A percentile compares a stretch with the other conserved stretches of the same genome.
phyloP scores from a whole-genome alignment of 495 filamentous ascomycete species.

The Hamigera avellanea region DNA sequence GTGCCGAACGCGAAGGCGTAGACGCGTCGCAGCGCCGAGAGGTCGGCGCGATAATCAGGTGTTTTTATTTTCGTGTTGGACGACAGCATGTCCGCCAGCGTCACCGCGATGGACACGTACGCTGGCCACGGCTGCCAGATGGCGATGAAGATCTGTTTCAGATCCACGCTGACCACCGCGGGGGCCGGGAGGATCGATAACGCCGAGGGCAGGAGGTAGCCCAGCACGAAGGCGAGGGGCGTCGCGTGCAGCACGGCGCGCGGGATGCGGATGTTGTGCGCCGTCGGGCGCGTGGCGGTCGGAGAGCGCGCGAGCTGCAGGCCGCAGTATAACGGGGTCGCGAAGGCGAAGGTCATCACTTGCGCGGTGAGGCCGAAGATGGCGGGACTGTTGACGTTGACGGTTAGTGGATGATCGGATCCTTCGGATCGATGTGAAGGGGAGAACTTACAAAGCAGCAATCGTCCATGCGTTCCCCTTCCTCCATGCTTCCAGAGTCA shows the following conservation, averaged over 20 bases:
- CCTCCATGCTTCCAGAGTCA: slow-evolving; percentile 45
- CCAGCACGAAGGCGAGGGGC: slow-evolving; percentile 35
- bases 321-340: slow-evolving; percentile 38
- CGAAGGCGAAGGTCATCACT: slow-evolving; percentile 39
- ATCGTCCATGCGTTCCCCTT: slow-evolving; percentile 40
- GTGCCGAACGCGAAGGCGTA: slow-evolving; percentile 43
- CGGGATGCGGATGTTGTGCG: slow-evolving; percentile 36
- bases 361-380: slow-evolving; percentile 44
- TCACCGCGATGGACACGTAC: slow-evolving; percentile 27
- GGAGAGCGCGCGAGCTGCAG: slow-evolving; percentile 44
- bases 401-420: slow-evolving; percentile 1
- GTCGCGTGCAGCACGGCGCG: slow-evolving; percentile 34
- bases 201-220: slow-evolving; percentile 38
- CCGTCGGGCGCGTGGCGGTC: slow-evolving; percentile 30
- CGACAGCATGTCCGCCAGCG: slow-evolving; percentile 17
- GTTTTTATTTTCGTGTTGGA: slow-evolving; percentile 14
- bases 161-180: slow-evolving; percentile 24
- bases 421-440: not conserved
- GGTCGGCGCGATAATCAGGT: slow-evolving; percentile 18
- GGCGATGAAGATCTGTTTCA: slow-evolving; percentile 46
- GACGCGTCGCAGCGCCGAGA: slow-evolving; percentile 34
- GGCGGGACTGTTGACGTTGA: slow-evolving; percentile 21
- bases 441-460: slow-evolving; percentile 37
- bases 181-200: slow-evolving; percentile 42
- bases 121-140: slow-evolving; percentile 51